Base-by-base conservation (phyloP, 2,329 filamentous ascomycete species). In the Escovopsis sp. region DNA sequence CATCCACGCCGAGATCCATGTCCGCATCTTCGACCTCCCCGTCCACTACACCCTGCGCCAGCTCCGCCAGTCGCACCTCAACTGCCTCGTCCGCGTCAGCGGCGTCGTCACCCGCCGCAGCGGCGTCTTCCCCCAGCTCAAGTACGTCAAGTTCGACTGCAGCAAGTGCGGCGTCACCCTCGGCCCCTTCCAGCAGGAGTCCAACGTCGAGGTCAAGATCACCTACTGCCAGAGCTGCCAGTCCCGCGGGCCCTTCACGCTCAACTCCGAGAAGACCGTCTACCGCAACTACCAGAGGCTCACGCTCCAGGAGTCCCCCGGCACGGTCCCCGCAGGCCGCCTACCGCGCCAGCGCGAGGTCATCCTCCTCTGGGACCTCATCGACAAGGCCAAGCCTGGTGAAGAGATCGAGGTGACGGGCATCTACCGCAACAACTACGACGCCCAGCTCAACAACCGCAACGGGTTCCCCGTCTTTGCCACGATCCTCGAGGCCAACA, bases 281-380 rank as follows among this genome's bases (percentile, higher is more conserved):
- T 98, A 98, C 62, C 81, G 90, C 43, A 98, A 98, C 58, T 98
- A 94, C 60, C 90, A 98, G 57, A 98, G 94, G 54, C 67, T 98
- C 48, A 98, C 90, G 0, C 70, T 98, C 11, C 90, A 98, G 52
- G 90, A 98, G 57, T 94, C 92, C 0, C 90, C 90, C 4, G 92
- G 90, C 36, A 96, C 90, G 6, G 90, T 98, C 3, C 92, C 90
- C 4, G 87, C 92, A 26, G 90, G 90, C 50, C 87, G 90, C 57
- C 71, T 98, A 32, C 90, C 90, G 4, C 80, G 92, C 36, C 83
- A 90, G 52, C 76, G 90, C 35, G 90, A 98, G 53, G 88, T 98
- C 27, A 86, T 98, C 43, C 72, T 98, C 11, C 73, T 98, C 3
- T 96, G 90, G 75, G 90, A 98, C 61, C 68, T 98, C 36, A 98